Evolutionary conservation across 2,329 filamentous ascomycete species (phyloP).

Genomic region (Ophiostoma quercus): DNA sequence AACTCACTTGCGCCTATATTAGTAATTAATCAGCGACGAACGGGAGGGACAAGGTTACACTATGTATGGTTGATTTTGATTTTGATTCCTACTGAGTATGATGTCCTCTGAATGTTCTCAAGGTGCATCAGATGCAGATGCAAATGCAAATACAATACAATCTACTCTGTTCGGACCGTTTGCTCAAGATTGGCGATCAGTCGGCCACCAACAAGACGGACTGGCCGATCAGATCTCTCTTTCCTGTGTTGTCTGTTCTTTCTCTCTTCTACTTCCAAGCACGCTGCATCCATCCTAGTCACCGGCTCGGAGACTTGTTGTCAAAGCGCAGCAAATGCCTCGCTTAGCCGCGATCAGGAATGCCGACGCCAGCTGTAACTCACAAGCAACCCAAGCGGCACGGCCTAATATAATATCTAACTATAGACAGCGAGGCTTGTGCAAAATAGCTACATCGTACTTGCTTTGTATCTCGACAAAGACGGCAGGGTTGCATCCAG

Average conservation of each 20-base stretch:
- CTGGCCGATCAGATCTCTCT: background rate
- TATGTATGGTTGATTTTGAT: background rate
- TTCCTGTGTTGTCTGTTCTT: background rate
- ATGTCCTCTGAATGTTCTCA: no score
- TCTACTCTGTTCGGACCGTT: background rate
- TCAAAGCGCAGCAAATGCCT: background rate
- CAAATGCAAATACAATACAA: no score
- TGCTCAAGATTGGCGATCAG: background rate
- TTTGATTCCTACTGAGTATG: no score
- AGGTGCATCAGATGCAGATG: no score
- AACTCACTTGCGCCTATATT: background rate
- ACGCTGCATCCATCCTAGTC: background rate
- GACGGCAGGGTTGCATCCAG: background rate
- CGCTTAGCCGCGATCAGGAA: background rate
- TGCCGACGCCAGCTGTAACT: background rate
- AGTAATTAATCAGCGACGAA: conserved; percentile 1
- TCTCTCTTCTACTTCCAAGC: background rate
- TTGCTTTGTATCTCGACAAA: background rate
- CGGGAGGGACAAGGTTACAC: conserved; percentile 4
- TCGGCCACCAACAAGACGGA: background rate
- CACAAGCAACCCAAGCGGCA: background rate
- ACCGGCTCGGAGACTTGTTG: conserved; percentile 6
- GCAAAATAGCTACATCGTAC: no score
- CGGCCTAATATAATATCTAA: background rate
- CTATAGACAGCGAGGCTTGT: no score